Conservation (phyloP, 306 rosid genomes). For the Trifolium repens region DNA sequence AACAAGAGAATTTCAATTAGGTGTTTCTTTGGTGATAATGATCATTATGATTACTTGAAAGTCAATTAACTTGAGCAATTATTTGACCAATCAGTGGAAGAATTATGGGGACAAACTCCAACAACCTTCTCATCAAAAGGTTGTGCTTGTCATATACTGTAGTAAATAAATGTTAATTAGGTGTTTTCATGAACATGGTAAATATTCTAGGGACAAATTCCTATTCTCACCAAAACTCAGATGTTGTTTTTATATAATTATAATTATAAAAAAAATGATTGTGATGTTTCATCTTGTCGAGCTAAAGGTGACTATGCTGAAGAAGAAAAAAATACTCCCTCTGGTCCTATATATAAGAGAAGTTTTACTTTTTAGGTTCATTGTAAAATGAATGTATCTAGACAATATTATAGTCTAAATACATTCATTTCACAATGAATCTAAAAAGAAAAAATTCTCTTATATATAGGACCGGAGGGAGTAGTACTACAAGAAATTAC, state of each 20-base stretch:
- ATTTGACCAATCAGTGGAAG: constrained; percentile 39
- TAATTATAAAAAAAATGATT: constrained; percentile 30
- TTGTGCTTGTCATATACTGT: constrained; percentile 42
- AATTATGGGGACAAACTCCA: constrained; percentile 43
- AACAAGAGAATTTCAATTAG: constrained; percentile 34
- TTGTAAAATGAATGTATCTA: too few relatives aligned
- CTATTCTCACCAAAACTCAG: constrained; percentile 32
- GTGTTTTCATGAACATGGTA: constrained; percentile 25
- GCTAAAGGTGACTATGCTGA: constrained; percentile 30
- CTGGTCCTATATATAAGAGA: too few relatives aligned
- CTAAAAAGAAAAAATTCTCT: too few relatives aligned
- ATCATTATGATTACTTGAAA: constrained; percentile 42
- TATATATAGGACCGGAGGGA: too few relatives aligned
- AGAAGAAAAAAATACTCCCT: constrained; percentile 21
- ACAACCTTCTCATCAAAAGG: constrained; percentile 44
- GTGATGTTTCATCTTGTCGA: constrained; percentile 50
- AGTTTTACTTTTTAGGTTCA: too few relatives aligned
- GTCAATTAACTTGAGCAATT: constrained; percentile 37
- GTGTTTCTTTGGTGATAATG: constrained; percentile 23
- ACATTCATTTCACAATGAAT: too few relatives aligned
- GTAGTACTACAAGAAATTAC: constrained; percentile 40
- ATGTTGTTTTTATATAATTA: constrained; percentile 10
- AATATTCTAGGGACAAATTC: constrained; percentile 31
- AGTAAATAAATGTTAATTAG: constrained; percentile 13
- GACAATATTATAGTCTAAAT: too few relatives aligned